Conservation (phyloP, 2,329 filamentous ascomycete genomes). For the Aschersonia sp. region DNA sequence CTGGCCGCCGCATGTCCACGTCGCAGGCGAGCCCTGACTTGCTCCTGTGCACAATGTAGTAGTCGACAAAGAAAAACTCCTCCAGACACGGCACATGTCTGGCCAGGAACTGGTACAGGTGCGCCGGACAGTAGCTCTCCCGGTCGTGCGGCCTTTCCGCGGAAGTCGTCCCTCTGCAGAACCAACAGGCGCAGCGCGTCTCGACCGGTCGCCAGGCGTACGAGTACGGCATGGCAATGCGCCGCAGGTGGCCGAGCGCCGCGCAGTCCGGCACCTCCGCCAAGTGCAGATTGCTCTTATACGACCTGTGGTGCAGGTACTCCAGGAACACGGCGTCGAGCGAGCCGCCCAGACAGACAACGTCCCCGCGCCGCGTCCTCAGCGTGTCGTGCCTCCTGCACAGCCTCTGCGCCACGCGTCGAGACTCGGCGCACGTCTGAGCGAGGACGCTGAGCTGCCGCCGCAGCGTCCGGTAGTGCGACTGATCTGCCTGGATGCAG, state of each 20-base stretch:
- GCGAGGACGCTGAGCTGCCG: slow-evolving; percentile 12
- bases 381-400: slow-evolving; percentile 9
- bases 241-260: slow-evolving; percentile 18
- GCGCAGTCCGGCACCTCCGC: slow-evolving; percentile 12
- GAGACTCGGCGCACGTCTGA: slow-evolving; percentile 14
- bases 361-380: slow-evolving; percentile 10
- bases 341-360: slow-evolving; percentile 15
- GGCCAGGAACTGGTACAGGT: slow-evolving; percentile 28
- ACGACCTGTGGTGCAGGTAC: slow-evolving; percentile 16
- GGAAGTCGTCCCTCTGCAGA: slow-evolving; percentile 4
- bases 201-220: slow-evolving; percentile 18
- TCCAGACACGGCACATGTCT: slow-evolving; percentile 25
- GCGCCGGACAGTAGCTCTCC: slow-evolving; percentile 18
- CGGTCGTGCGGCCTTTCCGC: slow-evolving; percentile 10
- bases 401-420: slow-evolving; percentile 8
- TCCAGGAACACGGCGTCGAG: slow-evolving; percentile 19
- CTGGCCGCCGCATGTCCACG: background rate
- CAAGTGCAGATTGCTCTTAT: slow-evolving; percentile 13
- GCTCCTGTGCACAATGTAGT: slow-evolving; percentile 20
- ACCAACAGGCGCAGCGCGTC: too few relatives aligned
- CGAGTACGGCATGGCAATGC: slow-evolving; percentile 26
- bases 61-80: slow-evolving; percentile 30
- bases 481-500: slow-evolving; percentile 14
- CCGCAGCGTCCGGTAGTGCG: slow-evolving; percentile 15
- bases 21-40: background rate